phyloP scores from a whole-genome alignment of 228 moss, liverwort and hornwort species.

The Sphagnum fallax region DNA sequence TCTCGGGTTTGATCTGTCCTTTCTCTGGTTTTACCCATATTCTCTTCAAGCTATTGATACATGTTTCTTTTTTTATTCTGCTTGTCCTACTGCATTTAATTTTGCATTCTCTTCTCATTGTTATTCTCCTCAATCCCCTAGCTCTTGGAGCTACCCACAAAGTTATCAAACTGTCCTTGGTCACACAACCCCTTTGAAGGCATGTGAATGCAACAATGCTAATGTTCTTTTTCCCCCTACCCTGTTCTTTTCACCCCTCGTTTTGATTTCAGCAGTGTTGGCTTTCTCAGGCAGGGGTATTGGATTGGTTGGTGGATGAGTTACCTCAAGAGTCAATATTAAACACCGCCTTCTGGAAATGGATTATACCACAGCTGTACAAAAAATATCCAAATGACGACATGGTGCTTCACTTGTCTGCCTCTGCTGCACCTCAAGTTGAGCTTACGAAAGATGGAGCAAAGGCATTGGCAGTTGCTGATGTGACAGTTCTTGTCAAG shows the following conservation, averaged over 20 bases:
- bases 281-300: conserved; percentile 50
- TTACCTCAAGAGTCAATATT: conserved; percentile 77
- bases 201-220: not conserved
- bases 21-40: too few relatives aligned
- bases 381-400: conserved; percentile 84
- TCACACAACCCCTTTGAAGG: too few relatives aligned
- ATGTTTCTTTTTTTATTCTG: too few relatives aligned
- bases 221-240: too few relatives aligned
- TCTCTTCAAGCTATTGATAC: too few relatives aligned
- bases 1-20: too few relatives aligned
- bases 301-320: conserved; percentile 77
- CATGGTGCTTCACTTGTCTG: conserved; percentile 72
- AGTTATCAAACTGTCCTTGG: too few relatives aligned
- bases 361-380: conserved; percentile 84
- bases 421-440: conserved; percentile 59
- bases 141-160: too few relatives aligned
- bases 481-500: conserved; percentile 66
- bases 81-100: too few relatives aligned
- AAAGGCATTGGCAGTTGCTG: conserved; percentile 55
- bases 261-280: not conserved
- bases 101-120: too few relatives aligned
- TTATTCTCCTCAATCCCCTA: too few relatives aligned
- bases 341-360: conserved; percentile 91
- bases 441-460: conserved; percentile 53
- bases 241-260: too few relatives aligned